Evolutionary conservation across 176 grass and related monocot species (phyloP), one percentile per base, ranked within the genome.

Genomic region (Musa troglodytarum): DNA sequence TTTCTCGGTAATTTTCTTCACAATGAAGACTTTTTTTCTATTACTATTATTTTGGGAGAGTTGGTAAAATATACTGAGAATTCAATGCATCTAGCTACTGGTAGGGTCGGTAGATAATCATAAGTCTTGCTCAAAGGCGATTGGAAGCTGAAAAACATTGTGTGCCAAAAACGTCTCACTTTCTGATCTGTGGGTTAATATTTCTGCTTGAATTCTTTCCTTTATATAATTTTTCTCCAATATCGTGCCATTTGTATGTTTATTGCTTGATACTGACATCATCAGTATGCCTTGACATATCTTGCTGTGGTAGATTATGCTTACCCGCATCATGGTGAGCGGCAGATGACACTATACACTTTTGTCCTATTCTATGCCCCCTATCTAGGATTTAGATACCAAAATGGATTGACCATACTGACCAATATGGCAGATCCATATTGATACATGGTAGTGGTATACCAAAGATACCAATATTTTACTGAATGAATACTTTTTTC

Each of bases 1-100:
- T 97, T 91, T 93, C 88, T 15, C 80, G 90, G 94, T 87, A 88
- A 76, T 28, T 79, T 64, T 23, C 74, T 74, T 63, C 52, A 5
- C 11, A 24, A 49, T 1, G 10, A 19, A 8, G 4, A 13, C 1
- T 26, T 20, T 62, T 61, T 29, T 10, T 17, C 13, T 52, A 21
- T 70, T 70, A 2, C 19, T 68, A 20, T 70, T 20, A 11, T 21
- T 70, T 34, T 70, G 15, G 13, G 13, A 70, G 11, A 16, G 13
- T 68, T 68, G 65, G 26, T 68, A 68, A 34, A 43, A 68, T 25
- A 68, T 16, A 17, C 28, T 25, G n/a, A 68, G 3, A 17, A 29
- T 68, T 17, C 10, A 43, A 68, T 34, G 11, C 26, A 66, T 28
- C 21, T 4, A 66, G 10, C 64, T 66, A 66, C 64, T 66, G 10